Evolutionary conservation across 306 rosid genomes (phyloP), one percentile per base, ranked within the genome.

Genomic region (Fragaria vesca): DNA sequence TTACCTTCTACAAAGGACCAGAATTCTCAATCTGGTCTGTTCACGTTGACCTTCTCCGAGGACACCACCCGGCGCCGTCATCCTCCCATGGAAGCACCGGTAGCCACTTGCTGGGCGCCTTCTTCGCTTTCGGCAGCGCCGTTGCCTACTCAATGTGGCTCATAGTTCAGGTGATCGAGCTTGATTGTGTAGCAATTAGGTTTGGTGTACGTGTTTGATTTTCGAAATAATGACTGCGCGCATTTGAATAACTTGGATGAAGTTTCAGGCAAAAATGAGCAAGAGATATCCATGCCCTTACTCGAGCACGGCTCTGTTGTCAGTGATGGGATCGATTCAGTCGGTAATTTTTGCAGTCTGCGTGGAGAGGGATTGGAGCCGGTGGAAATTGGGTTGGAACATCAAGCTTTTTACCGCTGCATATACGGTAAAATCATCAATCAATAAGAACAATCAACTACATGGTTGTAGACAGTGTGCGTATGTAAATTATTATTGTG

Each of bases 271-370:
- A 8, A 92, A 88, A 76, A 83, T 90, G 93, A 87, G 78, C 45
- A 71, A 88, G 77, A 88, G 55, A 67, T 90, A 83, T 67, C 85
- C 93, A 13, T 76, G 87, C 17, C 72, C 79, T 40, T 69, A 76
- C 73, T 82, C 91, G 6, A 82, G 88, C 79, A 72, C 93, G 8
- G 91, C 91, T 13, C 46, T 91, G 52, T 82, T 89, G 90, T 80
- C 85, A 8, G 3, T 85, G 1, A 75, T 81, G 72, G 93, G 87
- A 72, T 79, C 91, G 63, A 71, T 84, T 18, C 91, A 87, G 54
- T 12, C 66, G 4, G 36, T 24, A 60, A 36, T 5, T 60, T 60
- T 24, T 11, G 34, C 66, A 26, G 16, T 60, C 2, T 60, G 34
- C 66, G 17, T 60, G 17, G 66, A 60, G 8, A 60, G 34, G 34